Evolutionary conservation across 257 asterid species (phyloP).

Genomic region (Petrea volubilis): DNA sequence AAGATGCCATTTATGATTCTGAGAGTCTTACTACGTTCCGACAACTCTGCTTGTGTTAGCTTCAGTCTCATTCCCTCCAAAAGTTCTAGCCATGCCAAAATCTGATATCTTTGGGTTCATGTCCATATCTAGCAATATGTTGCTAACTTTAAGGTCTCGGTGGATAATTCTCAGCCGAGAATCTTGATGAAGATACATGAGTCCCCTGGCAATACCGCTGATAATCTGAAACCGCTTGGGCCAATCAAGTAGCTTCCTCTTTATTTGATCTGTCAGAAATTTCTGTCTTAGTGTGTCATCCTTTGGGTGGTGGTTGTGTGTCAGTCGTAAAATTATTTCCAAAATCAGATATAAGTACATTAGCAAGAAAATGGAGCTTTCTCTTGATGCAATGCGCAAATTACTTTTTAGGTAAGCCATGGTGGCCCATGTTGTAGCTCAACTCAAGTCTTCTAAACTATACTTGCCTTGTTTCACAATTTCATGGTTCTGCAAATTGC

Average conservation of each 20-base stretch:
- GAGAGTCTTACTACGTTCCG: neutral
- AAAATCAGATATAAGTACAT: neutral
- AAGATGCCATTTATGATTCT: no score
- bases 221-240: slow-evolving; percentile 20
- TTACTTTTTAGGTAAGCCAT: no score
- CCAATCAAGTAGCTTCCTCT: slow-evolving; percentile 20
- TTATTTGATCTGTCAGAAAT: neutral
- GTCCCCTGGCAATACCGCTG: slow-evolving; percentile 33
- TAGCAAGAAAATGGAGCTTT: no score
- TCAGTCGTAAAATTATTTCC: neutral
- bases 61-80: slow-evolving; percentile 3
- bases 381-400: no score
- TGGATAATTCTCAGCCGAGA: slow-evolving; percentile 30
- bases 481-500: no score
- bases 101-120: slow-evolving; percentile 33
- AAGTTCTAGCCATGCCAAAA: slow-evolving; percentile 26
- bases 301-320: neutral
- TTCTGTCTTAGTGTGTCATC: neutral
- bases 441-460: no score
- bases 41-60: slow-evolving; percentile 2
- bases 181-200: slow-evolving; percentile 40
- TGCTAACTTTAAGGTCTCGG: slow-evolving; percentile 31
- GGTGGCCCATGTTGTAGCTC: no score
- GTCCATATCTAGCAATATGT: slow-evolving; percentile 23
- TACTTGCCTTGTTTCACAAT: slow-evolving; percentile 17